Evolutionary conservation across 2,329 filamentous ascomycete species (phyloP), one percentile per base, ranked within the genome.

Genomic region (Clarireedia monteithiana): DNA sequence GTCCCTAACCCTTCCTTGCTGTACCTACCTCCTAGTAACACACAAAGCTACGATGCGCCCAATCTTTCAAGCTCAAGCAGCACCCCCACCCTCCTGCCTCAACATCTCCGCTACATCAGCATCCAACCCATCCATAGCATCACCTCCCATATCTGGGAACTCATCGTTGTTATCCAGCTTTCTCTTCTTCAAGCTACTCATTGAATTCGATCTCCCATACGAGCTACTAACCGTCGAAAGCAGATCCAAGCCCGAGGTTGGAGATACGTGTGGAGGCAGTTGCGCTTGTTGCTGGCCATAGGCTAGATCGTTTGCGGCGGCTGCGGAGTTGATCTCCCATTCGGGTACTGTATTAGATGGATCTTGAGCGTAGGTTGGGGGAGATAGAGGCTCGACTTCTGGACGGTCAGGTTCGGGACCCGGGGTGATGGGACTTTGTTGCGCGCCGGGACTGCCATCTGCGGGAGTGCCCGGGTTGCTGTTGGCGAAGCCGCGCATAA

Each of bases 351-450:
- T 58, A 40, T 63, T 64, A 3, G 48, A 48, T 5, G 57, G 48
- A 9, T 62, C 75, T 50, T 77, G 73, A 20, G 80, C 78, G 58
- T 83, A 78, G 2, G 83, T 75, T 1, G 88, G 88, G n/a, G 91
- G 91, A 0, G 91, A 96, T 55, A 96, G 77, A 5, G 85, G 88
- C 70, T 97, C 92, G 56, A 95, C 79, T 63, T 91, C 84, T 1
- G 92, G 91, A 36, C 89, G 84, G 59, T 84, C 83, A 12, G 82
- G 82, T 61, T 89, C 87, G 26, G 77, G 70, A 14, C 71, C 70
- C 3, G 75, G 74, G 59, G 72, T 78, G 39, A 71, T 72, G n/a
- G 70, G 71, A 38, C 44, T 68, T 63, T 60, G 65, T 46, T 56
- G 65, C 6, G 55, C 62, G 40, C 64, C 63, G 34, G 70, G 71